These are phyloP conservation scores for Neospora caninum DNA, from an alignment of 169 alveolate species.

Conservation along the genomic window DNA sequence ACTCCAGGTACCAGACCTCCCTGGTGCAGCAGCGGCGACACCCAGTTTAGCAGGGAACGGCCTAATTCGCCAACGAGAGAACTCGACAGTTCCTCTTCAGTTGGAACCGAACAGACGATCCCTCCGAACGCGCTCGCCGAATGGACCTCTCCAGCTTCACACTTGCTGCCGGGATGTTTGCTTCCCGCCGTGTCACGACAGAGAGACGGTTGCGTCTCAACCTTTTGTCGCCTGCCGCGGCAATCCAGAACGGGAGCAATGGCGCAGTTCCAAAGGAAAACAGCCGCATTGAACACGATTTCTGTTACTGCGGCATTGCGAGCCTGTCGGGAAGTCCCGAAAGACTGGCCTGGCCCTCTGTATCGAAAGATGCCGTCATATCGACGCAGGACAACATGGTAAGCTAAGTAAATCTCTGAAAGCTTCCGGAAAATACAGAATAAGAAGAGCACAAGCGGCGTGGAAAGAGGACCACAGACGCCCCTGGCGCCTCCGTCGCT, in stretches of 20 bases:
- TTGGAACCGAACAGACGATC: neutral
- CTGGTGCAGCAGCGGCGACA: neutral
- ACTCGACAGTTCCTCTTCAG: neutral
- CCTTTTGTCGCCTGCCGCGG: neutral
- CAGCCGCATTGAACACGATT: slow-evolving; percentile 9
- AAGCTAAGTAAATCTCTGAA: slow-evolving; percentile 5
- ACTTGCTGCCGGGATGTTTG: neutral
- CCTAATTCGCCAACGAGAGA: neutral
- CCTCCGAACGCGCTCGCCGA: neutral
- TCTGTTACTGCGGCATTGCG: neutral
- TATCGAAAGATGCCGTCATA: neutral
- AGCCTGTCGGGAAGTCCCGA: neutral
- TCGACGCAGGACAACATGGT: slow-evolving; percentile 19
- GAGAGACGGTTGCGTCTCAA: neutral
- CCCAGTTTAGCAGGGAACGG: neutral
- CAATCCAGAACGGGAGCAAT: neutral
- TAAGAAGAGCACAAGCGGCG: neutral
- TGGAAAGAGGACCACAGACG: neutral
- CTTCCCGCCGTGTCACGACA: neutral
- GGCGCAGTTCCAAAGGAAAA: neutral
- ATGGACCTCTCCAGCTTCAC: neutral
- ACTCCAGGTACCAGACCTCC: neutral
- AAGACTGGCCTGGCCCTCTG: neutral
- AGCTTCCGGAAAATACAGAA: slow-evolving; percentile 6
- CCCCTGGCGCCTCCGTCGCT: neutral